Percentiles rank a stretch among this genome's conserved stretches.
Conservation (phyloP, 208 protist species). For the Trypanosoma congolense region DNA sequence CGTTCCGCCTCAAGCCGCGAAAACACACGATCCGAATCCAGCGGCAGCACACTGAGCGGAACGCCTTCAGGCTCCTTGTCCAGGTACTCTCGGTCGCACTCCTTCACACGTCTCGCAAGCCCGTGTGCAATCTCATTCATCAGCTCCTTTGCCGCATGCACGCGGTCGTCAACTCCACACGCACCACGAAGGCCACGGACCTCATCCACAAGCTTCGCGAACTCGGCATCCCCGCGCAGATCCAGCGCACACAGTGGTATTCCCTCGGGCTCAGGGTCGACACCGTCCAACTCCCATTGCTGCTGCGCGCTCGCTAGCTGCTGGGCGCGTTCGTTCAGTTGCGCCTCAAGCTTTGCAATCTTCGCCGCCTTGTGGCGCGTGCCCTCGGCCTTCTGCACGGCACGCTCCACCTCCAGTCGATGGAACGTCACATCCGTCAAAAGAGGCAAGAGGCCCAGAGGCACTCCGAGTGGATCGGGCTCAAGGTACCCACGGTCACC, state of each 20-base stretch:
- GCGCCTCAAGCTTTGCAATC: slow-evolving; percentile 62
- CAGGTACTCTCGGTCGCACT: slow-evolving; percentile 66
- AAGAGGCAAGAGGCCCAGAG: slow-evolving; percentile 50
- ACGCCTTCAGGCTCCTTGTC: slow-evolving; percentile 67
- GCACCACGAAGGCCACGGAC: slow-evolving; percentile 40
- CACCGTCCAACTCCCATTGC: slow-evolving; percentile 43
- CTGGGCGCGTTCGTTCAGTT: slow-evolving; percentile 46
- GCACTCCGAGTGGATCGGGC: slow-evolving; percentile 48
- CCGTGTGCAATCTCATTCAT: slow-evolving; percentile 53
- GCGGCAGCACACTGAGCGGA: slow-evolving; percentile 50
- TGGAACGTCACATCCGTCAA: slow-evolving; percentile 53
- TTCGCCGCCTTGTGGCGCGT: slow-evolving; percentile 54
- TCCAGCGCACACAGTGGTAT: slow-evolving; percentile 49
- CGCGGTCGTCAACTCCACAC: slow-evolving; percentile 26
- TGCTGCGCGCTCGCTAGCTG: slow-evolving; percentile 66
- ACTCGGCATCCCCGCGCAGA: slow-evolving; percentile 49
- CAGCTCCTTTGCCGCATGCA: slow-evolving; percentile 40
- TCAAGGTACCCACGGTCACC: slow-evolving; percentile 63
- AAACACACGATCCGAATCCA: slow-evolving; percentile 41
- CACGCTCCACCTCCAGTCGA: slow-evolving; percentile 59
- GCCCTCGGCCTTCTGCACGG: slow-evolving; percentile 48
- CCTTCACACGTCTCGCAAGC: slow-evolving; percentile 34
- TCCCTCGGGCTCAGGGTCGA: slow-evolving; percentile 55
- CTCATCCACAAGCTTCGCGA: slow-evolving; percentile 46
- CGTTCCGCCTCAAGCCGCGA: slow-evolving; percentile 39